Conservation (phyloP, 2,329 filamentous ascomycete species). For the Huntiella bhutanensis region DNA sequence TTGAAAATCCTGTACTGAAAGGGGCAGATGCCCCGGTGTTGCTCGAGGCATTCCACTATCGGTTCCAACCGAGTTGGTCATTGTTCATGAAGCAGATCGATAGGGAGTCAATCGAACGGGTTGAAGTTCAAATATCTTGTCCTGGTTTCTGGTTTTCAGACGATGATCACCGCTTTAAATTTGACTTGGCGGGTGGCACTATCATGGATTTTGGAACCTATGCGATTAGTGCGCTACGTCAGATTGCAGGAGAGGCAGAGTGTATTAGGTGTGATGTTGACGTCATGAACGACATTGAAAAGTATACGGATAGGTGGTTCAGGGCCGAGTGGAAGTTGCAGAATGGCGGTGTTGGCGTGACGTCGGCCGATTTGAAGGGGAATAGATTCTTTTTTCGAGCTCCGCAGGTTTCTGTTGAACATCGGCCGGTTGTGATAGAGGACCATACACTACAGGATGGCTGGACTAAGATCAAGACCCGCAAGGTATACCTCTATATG, state of each 20-base stretch:
- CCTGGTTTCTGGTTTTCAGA: slow-evolving; percentile 17
- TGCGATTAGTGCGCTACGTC: slow-evolving; percentile 20
- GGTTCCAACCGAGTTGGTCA: slow-evolving; percentile 29
- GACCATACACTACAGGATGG: slow-evolving; percentile 12
- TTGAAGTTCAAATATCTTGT: slow-evolving; percentile 16
- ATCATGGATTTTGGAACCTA: slow-evolving; percentile 26
- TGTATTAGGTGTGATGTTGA: slow-evolving; percentile 19
- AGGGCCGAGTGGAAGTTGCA: slow-evolving; percentile 22
- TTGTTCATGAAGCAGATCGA: slow-evolving; percentile 18
- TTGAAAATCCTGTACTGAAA: slow-evolving; percentile 20
- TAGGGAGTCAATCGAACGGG: slow-evolving; percentile 20
- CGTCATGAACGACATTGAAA: slow-evolving; percentile 16
- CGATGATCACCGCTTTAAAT: slow-evolving; percentile 27
- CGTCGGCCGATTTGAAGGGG: slow-evolving; percentile 12
- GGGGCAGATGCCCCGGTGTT: slow-evolving; percentile 23
- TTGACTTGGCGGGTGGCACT: slow-evolving; percentile 23
- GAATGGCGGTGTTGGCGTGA: slow-evolving; percentile 20
- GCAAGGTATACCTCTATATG: slow-evolving; percentile 17
- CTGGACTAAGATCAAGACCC: slow-evolving; percentile 15
- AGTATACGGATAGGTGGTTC: slow-evolving; percentile 19
- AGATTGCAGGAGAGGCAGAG: slow-evolving; percentile 21
- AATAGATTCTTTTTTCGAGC: slow-evolving; percentile 10
- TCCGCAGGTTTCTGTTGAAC: slow-evolving; percentile 15
- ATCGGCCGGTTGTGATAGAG: slow-evolving; percentile 9
- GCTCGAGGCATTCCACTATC: slow-evolving; percentile 33